phyloP scores from a whole-genome alignment of 2,329 filamentous ascomycete species.

The Tolypocladium nubicola region DNA sequence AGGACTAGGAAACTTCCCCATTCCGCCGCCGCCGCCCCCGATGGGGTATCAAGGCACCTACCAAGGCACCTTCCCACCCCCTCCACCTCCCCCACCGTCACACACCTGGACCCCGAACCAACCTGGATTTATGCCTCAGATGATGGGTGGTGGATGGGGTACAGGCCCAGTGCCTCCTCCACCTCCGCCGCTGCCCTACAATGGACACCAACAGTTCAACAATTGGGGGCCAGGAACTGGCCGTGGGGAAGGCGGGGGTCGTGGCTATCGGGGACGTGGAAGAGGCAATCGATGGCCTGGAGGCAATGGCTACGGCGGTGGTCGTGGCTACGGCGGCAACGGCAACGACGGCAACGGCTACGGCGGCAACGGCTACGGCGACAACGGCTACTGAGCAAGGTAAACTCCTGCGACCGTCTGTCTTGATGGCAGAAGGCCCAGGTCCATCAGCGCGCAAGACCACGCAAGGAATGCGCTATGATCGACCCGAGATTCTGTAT shows the following conservation, averaged over 20 bases:
- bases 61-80: conserved; percentile 30
- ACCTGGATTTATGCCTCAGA: conserved; percentile 13
- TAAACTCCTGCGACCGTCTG: neutral
- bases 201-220: conserved; percentile 7
- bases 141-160: conserved; percentile 15
- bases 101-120: conserved; percentile 17
- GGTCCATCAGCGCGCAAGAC: neutral
- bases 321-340: conserved; percentile 17
- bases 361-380: neutral
- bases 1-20: neutral
- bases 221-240: conserved; percentile 14
- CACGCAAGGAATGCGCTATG: neutral
- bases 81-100: conserved; percentile 16
- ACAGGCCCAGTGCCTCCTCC: conserved; percentile 2
- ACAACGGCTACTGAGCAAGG: too few relatives aligned
- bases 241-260: conserved; percentile 16
- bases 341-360: neutral
- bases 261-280: conserved; percentile 15
- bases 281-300: conserved; percentile 9
- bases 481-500: neutral
- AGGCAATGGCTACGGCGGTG: conserved; percentile 10
- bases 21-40: conserved; percentile 11
- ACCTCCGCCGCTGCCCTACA: conserved; percentile 8
- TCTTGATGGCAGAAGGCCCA: neutral
- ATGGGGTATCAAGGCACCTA: conserved; percentile 29